A percentile compares a stretch with the other conserved stretches of the same genome.
phyloP scores from a whole-genome alignment of 2,329 filamentous ascomycete genomes.

The Rhexocercosporidium sp. region DNA sequence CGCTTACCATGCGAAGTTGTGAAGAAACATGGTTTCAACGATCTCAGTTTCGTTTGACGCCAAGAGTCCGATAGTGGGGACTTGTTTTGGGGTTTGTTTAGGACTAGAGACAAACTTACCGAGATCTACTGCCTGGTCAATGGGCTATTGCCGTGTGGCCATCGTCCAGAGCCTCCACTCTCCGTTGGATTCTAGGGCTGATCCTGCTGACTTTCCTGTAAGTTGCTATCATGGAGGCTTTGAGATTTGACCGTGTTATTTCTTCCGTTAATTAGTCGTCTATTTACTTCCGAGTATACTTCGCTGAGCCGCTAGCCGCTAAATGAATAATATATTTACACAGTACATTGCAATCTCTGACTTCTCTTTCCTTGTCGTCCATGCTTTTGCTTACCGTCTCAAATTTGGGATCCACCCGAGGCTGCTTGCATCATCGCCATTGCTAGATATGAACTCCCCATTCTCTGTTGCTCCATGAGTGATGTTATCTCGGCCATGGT shows the following conservation, averaged over 20 bases:
- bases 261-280: neutral
- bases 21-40: conserved; percentile 1
- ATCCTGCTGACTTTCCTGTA: too few species aligned
- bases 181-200: too few species aligned
- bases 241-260: neutral
- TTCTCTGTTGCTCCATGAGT: conserved; percentile 10
- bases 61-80: neutral
- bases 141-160: neutral
- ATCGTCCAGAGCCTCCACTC: neutral
- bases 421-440: conserved; percentile 12
- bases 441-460: neutral
- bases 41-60: neutral
- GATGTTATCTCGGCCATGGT: conserved; percentile 11
- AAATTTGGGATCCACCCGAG: neutral
- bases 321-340: conserved; percentile 4
- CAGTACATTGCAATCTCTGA: neutral
- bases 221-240: neutral
- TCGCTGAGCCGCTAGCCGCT: conserved; percentile 1
- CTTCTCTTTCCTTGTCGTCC: neutral
- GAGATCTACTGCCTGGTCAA: neutral
- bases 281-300: neutral
- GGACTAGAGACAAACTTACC: neutral
- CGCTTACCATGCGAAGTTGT: neutral
- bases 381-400: neutral
- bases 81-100: neutral